These are phyloP conservation scores for Talaromyces borbonicus DNA, from an alignment of 495 filamentous ascomycete species.

Conservation along the genomic window DNA sequence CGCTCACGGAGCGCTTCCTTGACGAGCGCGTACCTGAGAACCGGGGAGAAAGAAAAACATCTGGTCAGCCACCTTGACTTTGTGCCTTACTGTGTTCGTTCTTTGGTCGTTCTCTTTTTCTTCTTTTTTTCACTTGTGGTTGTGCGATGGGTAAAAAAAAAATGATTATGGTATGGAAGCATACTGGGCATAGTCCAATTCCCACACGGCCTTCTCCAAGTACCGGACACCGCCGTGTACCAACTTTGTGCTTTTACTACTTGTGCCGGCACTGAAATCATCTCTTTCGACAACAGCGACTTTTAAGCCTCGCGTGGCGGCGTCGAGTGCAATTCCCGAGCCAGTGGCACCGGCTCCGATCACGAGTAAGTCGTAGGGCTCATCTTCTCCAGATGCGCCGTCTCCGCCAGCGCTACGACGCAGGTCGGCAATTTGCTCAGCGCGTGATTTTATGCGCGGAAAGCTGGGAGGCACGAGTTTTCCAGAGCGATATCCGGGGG, in stretches of 20 bases:
- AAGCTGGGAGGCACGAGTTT: constrained; percentile 73
- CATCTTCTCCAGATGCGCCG: constrained; percentile 24
- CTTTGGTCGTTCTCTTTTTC: neutral
- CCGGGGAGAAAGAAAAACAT: neutral
- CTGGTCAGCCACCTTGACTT: constrained; percentile 10
- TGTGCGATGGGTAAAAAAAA: neutral
- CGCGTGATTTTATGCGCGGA: constrained; percentile 61
- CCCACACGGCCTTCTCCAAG: constrained; percentile 93
- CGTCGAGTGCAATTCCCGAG: constrained; percentile 86
- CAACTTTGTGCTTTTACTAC: constrained; percentile 93
- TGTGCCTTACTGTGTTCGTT: neutral
- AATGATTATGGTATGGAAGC: constrained; percentile 11
- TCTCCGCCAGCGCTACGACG: constrained; percentile 20
- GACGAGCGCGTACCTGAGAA: constrained; percentile 66
- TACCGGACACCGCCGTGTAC: constrained; percentile 96
- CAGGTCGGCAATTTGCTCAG: constrained; percentile 45
- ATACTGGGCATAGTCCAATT: constrained; percentile 87
- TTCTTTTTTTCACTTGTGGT: neutral
- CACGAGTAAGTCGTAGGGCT: constrained; percentile 74
- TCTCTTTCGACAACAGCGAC: constrained; percentile 93
- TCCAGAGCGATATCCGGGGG: constrained; percentile 72
- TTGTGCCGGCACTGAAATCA: constrained; percentile 89
- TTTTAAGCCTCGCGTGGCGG: constrained; percentile 82
- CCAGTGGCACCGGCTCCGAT: constrained; percentile 93
- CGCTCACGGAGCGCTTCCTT: constrained; percentile 93